These are phyloP conservation scores for Rhizophlyctis rosea DNA, from an alignment of 192 early-diverging fungal species.

Conservation along the genomic window DNA sequence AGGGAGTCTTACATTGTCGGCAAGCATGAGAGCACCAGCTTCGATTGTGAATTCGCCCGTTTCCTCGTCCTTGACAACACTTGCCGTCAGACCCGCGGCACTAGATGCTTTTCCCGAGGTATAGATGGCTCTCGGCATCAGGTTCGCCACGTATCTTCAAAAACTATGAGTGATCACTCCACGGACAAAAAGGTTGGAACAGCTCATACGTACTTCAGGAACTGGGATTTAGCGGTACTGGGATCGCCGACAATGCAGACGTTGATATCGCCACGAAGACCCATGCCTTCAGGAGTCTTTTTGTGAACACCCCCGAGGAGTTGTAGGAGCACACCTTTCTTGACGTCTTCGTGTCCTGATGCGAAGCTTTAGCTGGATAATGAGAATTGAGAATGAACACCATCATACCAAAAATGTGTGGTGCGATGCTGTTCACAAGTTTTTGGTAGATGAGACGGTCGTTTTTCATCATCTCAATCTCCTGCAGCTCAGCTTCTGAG, in stretches of 20 bases:
- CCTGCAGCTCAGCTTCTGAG: constrained; percentile 69
- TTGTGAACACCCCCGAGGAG: constrained; percentile 96
- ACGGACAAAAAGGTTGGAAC: background rate
- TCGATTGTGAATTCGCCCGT: constrained; percentile 97
- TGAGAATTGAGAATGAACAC: no score
- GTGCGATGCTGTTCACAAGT: constrained; percentile 79
- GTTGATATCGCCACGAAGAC: constrained; percentile 95
- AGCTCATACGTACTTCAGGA: constrained; percentile 66
- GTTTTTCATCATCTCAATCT: constrained; percentile 67
- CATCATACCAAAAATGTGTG: constrained; percentile 81
- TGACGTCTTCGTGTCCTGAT: constrained; percentile 87
- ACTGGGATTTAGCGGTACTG: constrained; percentile 91
- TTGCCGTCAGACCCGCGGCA: constrained; percentile 93
- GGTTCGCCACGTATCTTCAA: constrained; percentile 75
- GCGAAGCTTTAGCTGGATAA: background rate
- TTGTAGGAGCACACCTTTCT: constrained; percentile 92
- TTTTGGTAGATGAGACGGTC: constrained; percentile 69
- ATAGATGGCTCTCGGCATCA: constrained; percentile 91
- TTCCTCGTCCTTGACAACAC: constrained; percentile 94
- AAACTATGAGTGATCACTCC: constrained; percentile 10
- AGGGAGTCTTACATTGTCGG: constrained; percentile 86
- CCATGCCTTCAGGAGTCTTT: constrained; percentile 84
- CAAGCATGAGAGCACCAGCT: constrained; percentile 95
- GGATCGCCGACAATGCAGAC: constrained; percentile 97
- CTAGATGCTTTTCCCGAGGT: constrained; percentile 95